phyloP scores from a whole-genome alignment of 768 basidiomycete genomes.

The Xerocomellus intermedius region DNA sequence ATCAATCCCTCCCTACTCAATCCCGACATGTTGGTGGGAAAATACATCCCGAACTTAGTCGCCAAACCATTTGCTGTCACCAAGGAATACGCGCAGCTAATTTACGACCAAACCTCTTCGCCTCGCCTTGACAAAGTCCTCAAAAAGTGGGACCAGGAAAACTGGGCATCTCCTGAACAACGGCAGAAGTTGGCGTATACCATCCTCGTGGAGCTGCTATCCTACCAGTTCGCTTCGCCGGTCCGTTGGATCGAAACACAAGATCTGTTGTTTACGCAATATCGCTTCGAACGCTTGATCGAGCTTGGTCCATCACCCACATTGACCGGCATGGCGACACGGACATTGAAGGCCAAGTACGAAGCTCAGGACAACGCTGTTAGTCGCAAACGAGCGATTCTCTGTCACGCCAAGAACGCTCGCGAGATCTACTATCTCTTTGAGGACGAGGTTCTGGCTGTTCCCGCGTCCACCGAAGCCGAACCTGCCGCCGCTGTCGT shows the following conservation, averaged over 20 bases:
- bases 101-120: conserved; percentile 95
- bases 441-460: conserved; percentile 69
- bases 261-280: conserved; percentile 85
- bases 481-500: conserved; percentile 38
- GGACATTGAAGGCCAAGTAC: conserved; percentile 92
- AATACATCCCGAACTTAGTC: conserved; percentile 97
- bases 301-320: conserved; percentile 97
- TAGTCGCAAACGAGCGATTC: conserved; percentile 73
- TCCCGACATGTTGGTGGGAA: conserved; percentile 90
- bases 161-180: conserved; percentile 78
- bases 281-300: conserved; percentile 88
- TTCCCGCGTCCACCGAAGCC: conserved; percentile 26
- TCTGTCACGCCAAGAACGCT: conserved; percentile 91
- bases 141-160: conserved; percentile 88
- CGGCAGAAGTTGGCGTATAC: conserved; percentile 94
- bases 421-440: conserved; percentile 99
- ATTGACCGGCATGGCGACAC: conserved; percentile 89
- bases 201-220: conserved; percentile 93
- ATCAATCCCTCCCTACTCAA: conserved; percentile 89
- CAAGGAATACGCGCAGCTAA: conserved; percentile 87
- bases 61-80: conserved; percentile 83
- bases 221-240: conserved; percentile 98
- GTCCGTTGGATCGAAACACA: conserved; percentile 99
- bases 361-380: conserved; percentile 86
- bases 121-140: conserved; percentile 95